Conservation (phyloP, 305 asterid species). For the Fraxinus nigra region DNA sequence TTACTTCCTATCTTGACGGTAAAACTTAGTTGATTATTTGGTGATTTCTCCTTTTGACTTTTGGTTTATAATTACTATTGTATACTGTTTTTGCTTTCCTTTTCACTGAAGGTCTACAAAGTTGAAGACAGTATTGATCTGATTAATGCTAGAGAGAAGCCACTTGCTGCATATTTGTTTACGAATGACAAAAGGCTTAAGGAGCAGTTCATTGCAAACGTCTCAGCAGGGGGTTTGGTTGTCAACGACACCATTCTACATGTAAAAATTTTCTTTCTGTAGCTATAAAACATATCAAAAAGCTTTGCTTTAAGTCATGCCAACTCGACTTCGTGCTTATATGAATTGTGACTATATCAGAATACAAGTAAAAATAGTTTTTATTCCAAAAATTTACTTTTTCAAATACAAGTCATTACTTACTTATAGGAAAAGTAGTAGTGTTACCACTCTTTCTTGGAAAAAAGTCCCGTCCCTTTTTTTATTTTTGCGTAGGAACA, state of each 20-base stretch:
- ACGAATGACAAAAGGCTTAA: slow-evolving; percentile 69
- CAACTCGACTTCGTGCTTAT: not conserved
- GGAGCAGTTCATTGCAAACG: slow-evolving; percentile 54
- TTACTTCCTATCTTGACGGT: slow-evolving; percentile 84
- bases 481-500: not conserved
- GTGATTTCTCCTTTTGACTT: not conserved
- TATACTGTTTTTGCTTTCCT: not conserved
- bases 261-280: slow-evolving; percentile 36
- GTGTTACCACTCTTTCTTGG: not conserved
- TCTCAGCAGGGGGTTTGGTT: slow-evolving; percentile 75
- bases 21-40: slow-evolving; percentile 17
- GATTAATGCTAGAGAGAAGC: slow-evolving; percentile 69
- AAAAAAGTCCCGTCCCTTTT: not conserved
- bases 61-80: not conserved
- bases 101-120: slow-evolving; percentile 50
- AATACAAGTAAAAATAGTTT: no score
- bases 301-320: not conserved
- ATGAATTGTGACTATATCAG: not conserved
- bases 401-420: not conserved
- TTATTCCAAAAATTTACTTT: no score
- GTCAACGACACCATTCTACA: slow-evolving; percentile 67
- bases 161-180: slow-evolving; percentile 87
- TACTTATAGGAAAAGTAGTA: not conserved
- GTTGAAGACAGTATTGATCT: slow-evolving; percentile 57
- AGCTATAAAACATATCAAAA: not conserved